phyloP scores from a whole-genome alignment of 1,284 basidiomycete species.

The Coniferiporia sulphurascens region DNA sequence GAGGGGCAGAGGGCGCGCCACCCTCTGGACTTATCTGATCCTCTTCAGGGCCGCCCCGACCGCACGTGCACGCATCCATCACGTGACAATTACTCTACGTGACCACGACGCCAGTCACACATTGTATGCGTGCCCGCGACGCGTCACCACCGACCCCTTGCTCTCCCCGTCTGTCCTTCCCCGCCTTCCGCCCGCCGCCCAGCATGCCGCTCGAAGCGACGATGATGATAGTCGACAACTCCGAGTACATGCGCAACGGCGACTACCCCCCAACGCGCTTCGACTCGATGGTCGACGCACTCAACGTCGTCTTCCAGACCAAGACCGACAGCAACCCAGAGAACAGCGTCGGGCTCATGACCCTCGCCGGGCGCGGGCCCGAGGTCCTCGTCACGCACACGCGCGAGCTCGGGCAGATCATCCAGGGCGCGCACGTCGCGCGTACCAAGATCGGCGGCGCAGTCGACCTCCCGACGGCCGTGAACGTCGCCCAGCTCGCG shows the following conservation, averaged over 20 bases:
- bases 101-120: not conserved
- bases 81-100: not conserved
- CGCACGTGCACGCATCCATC: not conserved
- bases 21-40: constrained; percentile 6
- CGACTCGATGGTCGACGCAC: constrained; percentile 89
- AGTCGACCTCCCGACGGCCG: constrained; percentile 83
- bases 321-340: constrained; percentile 97
- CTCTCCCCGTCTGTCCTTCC: not conserved
- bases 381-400: constrained; percentile 95
- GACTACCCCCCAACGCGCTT: constrained; percentile 89
- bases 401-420: constrained; percentile 90
- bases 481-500: constrained; percentile 92
- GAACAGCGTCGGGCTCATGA: constrained; percentile 96
- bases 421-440: constrained; percentile 72
- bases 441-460: constrained; percentile 71
- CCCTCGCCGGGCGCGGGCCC: constrained; percentile 92
- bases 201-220: constrained; percentile 92
- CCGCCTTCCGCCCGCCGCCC: constrained; percentile 20
- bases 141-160: constrained; percentile 7
- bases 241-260: constrained; percentile 95
- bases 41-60: constrained; percentile 1
- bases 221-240: constrained; percentile 91
- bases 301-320: constrained; percentile 85
- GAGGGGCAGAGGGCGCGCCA: constrained; percentile 16
- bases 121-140: not conserved